These are phyloP conservation scores for Penicillium capsulatum DNA, from an alignment of 2,329 filamentous ascomycete species.

Conservation along the genomic window DNA sequence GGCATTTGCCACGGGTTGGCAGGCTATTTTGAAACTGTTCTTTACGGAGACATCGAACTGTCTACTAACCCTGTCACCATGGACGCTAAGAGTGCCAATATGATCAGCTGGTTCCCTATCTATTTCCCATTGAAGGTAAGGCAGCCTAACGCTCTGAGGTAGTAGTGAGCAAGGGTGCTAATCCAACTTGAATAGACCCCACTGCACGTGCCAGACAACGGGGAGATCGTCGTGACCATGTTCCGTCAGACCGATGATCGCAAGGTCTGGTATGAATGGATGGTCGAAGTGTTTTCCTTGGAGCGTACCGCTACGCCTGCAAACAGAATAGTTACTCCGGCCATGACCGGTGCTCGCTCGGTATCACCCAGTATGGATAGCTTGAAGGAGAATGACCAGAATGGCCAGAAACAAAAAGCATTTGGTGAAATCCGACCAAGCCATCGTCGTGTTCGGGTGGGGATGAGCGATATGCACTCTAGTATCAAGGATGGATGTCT, in stretches of 20 bases:
- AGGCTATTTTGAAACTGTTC: slow-evolving; percentile 94
- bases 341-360: slow-evolving; percentile 30
- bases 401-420: slow-evolving; percentile 8
- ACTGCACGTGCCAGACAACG: slow-evolving; percentile 76
- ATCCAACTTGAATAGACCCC: slow-evolving; percentile 57
- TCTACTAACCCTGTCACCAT: slow-evolving; percentile 92
- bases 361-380: slow-evolving; percentile 25
- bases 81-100: slow-evolving; percentile 86
- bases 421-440: slow-evolving; percentile 14
- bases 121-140: slow-evolving; percentile 91
- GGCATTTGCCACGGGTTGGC: slow-evolving; percentile 87
- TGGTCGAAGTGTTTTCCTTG: slow-evolving; percentile 72
- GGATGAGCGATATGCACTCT: slow-evolving; percentile 46
- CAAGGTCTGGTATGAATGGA: slow-evolving; percentile 98
- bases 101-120: slow-evolving; percentile 99
- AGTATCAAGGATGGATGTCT: slow-evolving; percentile 49
- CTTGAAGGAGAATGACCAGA: slow-evolving; percentile 19
- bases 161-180: neutral
- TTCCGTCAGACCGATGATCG: slow-evolving; percentile 93
- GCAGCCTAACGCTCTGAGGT: neutral
- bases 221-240: slow-evolving; percentile 86
- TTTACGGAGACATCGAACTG: slow-evolving; percentile 81
- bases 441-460: slow-evolving; percentile 36
- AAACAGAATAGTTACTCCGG: slow-evolving; percentile 18
- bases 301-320: slow-evolving; percentile 22